Evolutionary conservation across 306 rosid genomes (phyloP), one percentile per base, ranked within the genome.

Genomic region (Begonia fuchsioides): DNA sequence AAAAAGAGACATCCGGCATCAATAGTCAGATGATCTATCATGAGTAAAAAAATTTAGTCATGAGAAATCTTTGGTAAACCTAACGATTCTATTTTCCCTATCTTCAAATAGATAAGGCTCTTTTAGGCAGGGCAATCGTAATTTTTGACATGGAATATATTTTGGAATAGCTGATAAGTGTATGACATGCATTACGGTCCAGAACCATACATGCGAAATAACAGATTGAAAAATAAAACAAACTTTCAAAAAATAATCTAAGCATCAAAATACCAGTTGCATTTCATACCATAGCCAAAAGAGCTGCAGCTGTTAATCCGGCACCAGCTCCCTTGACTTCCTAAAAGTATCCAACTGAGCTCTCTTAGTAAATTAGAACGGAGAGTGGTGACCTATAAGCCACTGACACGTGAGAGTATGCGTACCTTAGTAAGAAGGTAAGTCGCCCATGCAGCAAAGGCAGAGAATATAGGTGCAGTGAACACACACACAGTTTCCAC

Each of bases 401-500:
- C 43, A 47, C 39, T 47, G 47, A 55, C 55, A 41, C 11, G 38
- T 38, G 52, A 43, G 41, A n/a, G 58, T 59, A 58, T 45, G 59
- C 76, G n/a, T 18, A 83, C 97, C 95, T 80, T 80, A 10, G 97
- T 78, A 55, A 88, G 70, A 59, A 84, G 82, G 74, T 70, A 88
- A 55, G 97, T 67, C 48, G 97, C 86, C 97, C 97, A 88, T 13
- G 97, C 76, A 52, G 97, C 94, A 64, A 88, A 84, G 61, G 97
- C 95, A 48, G 97, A 90, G 73, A 90, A 90, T 74, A 90, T 63
- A 50, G 97, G 97, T 0, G 97, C 97, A 51, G 97, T 90, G 68
- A 90, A 90, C 44, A 90, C 97, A 69, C 97, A 90, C 11, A 90
- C 94, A 53, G 97, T 90, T 70, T 90, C 97, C 55, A 90, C 97